Evolutionary conservation across 2,329 filamentous ascomycete genomes (phyloP), one percentile per base, ranked within the genome.

Genomic region (Beauveria sp.): DNA sequence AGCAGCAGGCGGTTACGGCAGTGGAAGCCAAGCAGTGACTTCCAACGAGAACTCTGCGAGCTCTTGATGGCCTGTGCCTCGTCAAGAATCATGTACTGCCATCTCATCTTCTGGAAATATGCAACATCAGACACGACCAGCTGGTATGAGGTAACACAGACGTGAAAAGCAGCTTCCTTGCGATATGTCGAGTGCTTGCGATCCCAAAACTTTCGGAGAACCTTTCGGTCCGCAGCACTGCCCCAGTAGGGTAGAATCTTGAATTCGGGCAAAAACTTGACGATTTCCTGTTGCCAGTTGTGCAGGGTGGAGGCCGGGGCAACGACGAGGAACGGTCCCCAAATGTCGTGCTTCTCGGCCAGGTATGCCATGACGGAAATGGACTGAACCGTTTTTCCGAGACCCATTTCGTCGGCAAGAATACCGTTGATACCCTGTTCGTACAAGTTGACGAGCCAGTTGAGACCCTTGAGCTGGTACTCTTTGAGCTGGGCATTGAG

Each of bases 401-500:
- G 90, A 86, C 95, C 95, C 95, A 99, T 99, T 78, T 99, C 95
- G 73, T 99, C 95, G 66, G 95, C 95, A 65, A 99, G 81, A 69
- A 99, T 99, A 76, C 93, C 93, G 78, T 98, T 98, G 89, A 99
- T 99, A 73, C 95, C 95, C 75, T 99, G 95, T 75, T 99, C 95
- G 79, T 99, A 99, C 66, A 99, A 77, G 73, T 99, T 98, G 78
- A 96, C 95, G 60, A 99, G 86, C 95, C 95, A 99, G 73, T 98
- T 99, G 73, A 99, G 89, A 77, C 95, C 95, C 80, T 99, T 99
- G 73, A 99, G 81, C 78, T 99, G 95, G 77, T 99, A 99, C 74
- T 99, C 95, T 74, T 99, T 99, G 70, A 99, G 86, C 72, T 96
- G 91, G 57, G 93, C 91, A 65, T 90, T 93, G 70, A 99, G 85